phyloP scores from a whole-genome alignment of 75 land plant species.

The Pinus albicaulis region DNA sequence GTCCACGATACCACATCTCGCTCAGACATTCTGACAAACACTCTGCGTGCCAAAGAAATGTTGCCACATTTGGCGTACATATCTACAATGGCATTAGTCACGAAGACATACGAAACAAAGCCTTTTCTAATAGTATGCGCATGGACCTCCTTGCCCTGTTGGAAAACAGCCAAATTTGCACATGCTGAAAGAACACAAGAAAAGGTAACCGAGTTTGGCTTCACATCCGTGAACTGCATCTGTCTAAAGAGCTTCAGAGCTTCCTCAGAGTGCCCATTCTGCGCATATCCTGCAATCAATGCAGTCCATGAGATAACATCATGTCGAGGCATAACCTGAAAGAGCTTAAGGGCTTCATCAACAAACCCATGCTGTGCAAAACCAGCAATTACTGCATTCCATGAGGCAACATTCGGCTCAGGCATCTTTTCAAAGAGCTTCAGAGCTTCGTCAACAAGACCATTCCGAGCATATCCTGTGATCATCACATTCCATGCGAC shows the following conservation, averaged over 20 bases:
- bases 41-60: slow-evolving; percentile 12
- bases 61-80: slow-evolving; percentile 22
- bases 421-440: slow-evolving; percentile 12
- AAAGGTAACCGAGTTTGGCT: slow-evolving; percentile 12
- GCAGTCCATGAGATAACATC: slow-evolving; percentile 20
- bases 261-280: not conserved
- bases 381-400: slow-evolving; percentile 17
- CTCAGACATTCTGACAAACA: slow-evolving; percentile 12
- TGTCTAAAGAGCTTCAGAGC: slow-evolving; percentile 13
- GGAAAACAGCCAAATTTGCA: slow-evolving; percentile 7
- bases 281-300: slow-evolving; percentile 13
- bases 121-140: slow-evolving; percentile 4
- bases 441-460: slow-evolving; percentile 11
- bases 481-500: slow-evolving; percentile 18
- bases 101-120: not conserved
- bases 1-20: slow-evolving; percentile 24
- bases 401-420: slow-evolving; percentile 7
- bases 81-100: slow-evolving; percentile 13
- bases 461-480: slow-evolving; percentile 9
- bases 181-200: slow-evolving; percentile 11
- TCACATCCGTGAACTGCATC: slow-evolving; percentile 14
- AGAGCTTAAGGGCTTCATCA: slow-evolving; percentile 14
- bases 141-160: slow-evolving; percentile 15
- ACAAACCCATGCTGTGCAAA: slow-evolving; percentile 7
- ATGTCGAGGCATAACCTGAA: slow-evolving; percentile 6